Evolutionary conservation across 345 rosid species (phyloP), one percentile per base, ranked within the genome.

Genomic region (Populus simonii): DNA sequence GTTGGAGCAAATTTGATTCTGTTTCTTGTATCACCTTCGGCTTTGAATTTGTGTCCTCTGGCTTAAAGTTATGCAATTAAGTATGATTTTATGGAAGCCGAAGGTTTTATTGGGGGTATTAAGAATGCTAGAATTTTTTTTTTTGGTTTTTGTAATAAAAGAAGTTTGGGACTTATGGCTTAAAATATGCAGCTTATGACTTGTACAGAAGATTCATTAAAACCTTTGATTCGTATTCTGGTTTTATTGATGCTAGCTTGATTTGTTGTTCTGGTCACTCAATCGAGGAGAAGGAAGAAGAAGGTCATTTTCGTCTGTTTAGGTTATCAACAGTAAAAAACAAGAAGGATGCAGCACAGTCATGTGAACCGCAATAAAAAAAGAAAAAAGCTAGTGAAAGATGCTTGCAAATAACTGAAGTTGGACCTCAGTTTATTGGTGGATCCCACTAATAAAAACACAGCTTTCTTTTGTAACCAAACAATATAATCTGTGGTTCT

Each of bases 11-110:
- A 9, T 49, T 49, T n/a, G 1, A 43, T 23, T 53, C 33, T 27
- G 25, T 22, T 53, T 23, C 49, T 43, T 10, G 17, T 59, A 35
- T 72, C 22, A 22, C 8, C 25, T 18, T 55, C 22, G 22, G 22
- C 41, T 33, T 53, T 72, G 38, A 3, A 29, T 57, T 57, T 57
- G 63, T 8, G 13, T 9, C 63, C 63, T 9, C 12, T n/a, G 23
- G 63, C 27, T 57, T 13, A 9, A 12, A 57, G 4, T n/a, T 51
- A 22, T n/a, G 33, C n/a, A 29, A 31, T 25, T 45, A 10, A 15
- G 38, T 13, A 47, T 68, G 39, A 76, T 71, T 53, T 49, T 9
- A 38, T 75, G 59, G 72, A 80, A 63, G 72, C 45, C 63, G 73
- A 71, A 23, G 27, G 72, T 31, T 62, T 69, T 66, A n/a, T 2